Conservation (phyloP, 257 asterid species). For the Rauvolfia tetraphylla region DNA sequence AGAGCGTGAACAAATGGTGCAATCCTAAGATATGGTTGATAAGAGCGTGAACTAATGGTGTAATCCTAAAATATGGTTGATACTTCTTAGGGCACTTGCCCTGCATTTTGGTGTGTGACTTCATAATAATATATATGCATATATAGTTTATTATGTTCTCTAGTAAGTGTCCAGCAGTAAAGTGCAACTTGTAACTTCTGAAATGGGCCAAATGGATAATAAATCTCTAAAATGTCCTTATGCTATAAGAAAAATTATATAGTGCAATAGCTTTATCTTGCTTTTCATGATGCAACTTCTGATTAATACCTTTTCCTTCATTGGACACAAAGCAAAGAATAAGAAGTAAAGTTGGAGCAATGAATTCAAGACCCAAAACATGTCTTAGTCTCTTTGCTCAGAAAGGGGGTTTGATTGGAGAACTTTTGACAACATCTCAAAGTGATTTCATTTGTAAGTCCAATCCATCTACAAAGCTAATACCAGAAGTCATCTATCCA, state of each 20-base stretch:
- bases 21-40: background rate
- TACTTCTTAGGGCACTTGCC: conserved; percentile 7
- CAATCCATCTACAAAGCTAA: background rate
- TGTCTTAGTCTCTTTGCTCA: background rate
- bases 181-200: background rate
- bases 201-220: background rate
- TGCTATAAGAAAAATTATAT: background rate
- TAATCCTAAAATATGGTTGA: background rate
- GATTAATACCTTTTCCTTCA: background rate
- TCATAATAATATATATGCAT: background rate
- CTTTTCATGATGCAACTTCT: background rate
- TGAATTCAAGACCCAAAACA: background rate
- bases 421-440: background rate
- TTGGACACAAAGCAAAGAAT: background rate
- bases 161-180: background rate
- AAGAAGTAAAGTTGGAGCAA: background rate
- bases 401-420: background rate
- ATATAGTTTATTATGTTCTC: background rate
- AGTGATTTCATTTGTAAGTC: background rate
- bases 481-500: background rate
- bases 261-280: background rate
- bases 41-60: background rate
- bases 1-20: background rate
- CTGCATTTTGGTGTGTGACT: background rate
- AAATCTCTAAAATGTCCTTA: background rate